These are phyloP conservation scores for Magnolia sinica DNA, from an alignment of 164 flowering plant species.

Conservation along the genomic window DNA sequence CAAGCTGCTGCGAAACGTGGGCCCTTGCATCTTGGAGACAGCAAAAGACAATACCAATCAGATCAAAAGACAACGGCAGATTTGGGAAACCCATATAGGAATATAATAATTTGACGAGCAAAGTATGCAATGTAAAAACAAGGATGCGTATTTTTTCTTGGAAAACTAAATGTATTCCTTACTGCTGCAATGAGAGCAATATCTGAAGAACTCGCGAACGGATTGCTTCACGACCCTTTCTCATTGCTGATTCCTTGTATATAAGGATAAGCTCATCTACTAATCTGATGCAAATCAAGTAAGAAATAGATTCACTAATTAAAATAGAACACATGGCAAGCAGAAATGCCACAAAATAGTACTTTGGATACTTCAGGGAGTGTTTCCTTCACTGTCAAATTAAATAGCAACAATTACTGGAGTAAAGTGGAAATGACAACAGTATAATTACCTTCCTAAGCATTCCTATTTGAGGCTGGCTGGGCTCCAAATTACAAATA, in stretches of 20 bases:
- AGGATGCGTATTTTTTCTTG: neutral
- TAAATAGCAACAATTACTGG: no score
- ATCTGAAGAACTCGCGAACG: conserved; percentile 45
- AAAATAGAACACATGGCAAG: neutral
- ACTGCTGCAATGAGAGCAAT: conserved; percentile 62
- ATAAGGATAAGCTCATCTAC: conserved; percentile 68
- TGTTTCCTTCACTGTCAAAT: no score
- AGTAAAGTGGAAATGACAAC: no score
- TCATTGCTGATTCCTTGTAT: conserved; percentile 73
- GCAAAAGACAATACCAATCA: conserved; percentile 2
- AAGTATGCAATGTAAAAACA: neutral
- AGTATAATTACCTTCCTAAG: no score
- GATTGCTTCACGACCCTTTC: conserved; percentile 56
- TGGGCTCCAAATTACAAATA: no score
- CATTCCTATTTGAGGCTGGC: no score
- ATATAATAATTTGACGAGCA: neutral
- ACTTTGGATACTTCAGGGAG: neutral
- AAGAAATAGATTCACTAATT: neutral
- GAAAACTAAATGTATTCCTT: conserved; percentile 21
- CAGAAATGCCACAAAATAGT: neutral
- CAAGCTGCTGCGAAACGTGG: conserved; percentile 67
- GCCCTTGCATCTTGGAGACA: conserved; percentile 61
- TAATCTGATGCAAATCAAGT: conserved; percentile 41
- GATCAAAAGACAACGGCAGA: neutral
- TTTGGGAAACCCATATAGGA: no score